A percentile compares a stretch with the other conserved stretches of the same genome.
phyloP scores from a whole-genome alignment of 495 filamentous ascomycete genomes.

The Talaromyces liani region DNA sequence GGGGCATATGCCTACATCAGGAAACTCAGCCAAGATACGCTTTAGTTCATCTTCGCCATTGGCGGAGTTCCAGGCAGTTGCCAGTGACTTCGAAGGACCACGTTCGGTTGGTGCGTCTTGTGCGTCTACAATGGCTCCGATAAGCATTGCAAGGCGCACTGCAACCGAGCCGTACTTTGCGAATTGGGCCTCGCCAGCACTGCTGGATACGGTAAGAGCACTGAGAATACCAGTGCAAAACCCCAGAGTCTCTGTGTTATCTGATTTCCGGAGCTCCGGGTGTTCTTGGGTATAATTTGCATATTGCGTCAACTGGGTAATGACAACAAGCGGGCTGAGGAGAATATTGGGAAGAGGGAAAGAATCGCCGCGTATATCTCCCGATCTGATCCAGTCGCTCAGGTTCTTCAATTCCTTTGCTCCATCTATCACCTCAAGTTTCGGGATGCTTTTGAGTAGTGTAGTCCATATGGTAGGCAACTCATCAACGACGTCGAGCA shows the following conservation, averaged over 20 bases:
- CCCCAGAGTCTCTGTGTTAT: not conserved
- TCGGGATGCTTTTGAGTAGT: slow-evolving; percentile 18
- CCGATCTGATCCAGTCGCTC: slow-evolving; percentile 17
- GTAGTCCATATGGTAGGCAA: slow-evolving; percentile 19
- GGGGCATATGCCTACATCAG: not conserved
- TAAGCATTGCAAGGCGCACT: slow-evolving; percentile 27
- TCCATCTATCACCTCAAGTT: slow-evolving; percentile 14
- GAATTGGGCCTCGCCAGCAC: slow-evolving; percentile 17
- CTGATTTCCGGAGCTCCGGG: not conserved
- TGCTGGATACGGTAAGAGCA: slow-evolving; percentile 28
- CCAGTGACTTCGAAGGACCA: not conserved
- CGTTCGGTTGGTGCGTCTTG: slow-evolving; percentile 20
- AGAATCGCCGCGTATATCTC: slow-evolving; percentile 8
- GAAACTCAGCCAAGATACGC: not conserved
- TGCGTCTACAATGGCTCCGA: slow-evolving; percentile 35
- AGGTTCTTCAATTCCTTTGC: slow-evolving; percentile 20
- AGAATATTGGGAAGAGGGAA: slow-evolving; percentile 24
- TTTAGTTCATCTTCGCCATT: not conserved
- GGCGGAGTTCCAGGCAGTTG: not conserved
- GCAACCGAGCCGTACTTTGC: slow-evolving; percentile 29
- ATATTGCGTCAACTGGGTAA: slow-evolving; percentile 28
- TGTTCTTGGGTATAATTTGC: not conserved
- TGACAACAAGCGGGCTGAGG: slow-evolving; percentile 29
- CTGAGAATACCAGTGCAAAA: slow-evolving; percentile 30
- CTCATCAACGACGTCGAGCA: slow-evolving; percentile 17